Conservation (phyloP, 2,329 filamentous ascomycete species). For the Colletotrichum caudatum region DNA sequence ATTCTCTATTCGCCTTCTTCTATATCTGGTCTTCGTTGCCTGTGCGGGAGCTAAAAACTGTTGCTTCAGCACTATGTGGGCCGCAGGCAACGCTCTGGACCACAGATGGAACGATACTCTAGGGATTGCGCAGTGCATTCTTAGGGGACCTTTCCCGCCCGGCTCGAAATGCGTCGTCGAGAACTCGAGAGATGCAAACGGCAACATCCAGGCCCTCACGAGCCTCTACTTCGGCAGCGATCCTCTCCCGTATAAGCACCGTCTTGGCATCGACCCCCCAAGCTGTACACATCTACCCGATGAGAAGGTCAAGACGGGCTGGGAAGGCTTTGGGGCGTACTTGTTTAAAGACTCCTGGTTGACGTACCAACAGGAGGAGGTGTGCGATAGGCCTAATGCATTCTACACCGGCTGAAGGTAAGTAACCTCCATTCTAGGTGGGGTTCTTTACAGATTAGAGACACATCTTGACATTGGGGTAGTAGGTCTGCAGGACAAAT, state of each 20-base stretch:
- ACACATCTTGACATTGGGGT: neutral
- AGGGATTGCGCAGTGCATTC: constrained; percentile 7
- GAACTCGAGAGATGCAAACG: constrained; percentile 17
- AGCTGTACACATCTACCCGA: constrained; percentile 18
- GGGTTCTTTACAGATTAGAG: neutral
- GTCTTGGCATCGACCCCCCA: constrained; percentile 20
- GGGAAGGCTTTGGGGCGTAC: constrained; percentile 27
- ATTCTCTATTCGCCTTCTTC: neutral
- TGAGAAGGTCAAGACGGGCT: constrained; percentile 23
- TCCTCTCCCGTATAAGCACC: constrained; percentile 17
- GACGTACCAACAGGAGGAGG: neutral
- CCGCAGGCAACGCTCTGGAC: constrained; percentile 1
- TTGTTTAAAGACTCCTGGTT: constrained; percentile 6
- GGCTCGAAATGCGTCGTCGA: constrained; percentile 18
- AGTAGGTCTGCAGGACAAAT: neutral
- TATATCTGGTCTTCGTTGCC: neutral
- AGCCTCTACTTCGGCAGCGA: constrained; percentile 25
- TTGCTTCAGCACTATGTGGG: constrained; percentile 20
- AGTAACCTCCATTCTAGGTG: neutral
- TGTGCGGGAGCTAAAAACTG: constrained; percentile 13
- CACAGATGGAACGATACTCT: constrained; percentile 20
- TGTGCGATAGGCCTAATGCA: neutral
- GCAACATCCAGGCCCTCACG: constrained; percentile 22
- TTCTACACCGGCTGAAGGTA: neutral
- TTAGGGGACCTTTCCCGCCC: constrained; percentile 10